Evolutionary conservation across 164 flowering plant species (phyloP).

Genomic region (Piper betle): DNA sequence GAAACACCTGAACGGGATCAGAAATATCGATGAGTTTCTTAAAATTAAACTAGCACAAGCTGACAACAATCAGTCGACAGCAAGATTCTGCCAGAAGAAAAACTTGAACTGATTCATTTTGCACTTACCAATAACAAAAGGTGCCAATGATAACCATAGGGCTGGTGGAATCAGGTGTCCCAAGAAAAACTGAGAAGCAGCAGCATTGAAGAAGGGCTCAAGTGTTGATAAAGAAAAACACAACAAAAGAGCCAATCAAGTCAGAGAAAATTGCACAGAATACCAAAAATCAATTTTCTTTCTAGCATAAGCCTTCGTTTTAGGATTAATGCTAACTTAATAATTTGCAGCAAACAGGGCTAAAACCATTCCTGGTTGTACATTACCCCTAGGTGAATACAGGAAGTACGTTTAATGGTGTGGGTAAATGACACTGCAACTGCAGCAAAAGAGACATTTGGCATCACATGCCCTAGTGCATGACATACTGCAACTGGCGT

Average conservation of each 20-base stretch:
- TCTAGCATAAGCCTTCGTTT: not conserved
- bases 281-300: no score
- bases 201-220: slow-evolving; percentile 59
- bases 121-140: slow-evolving; percentile 43
- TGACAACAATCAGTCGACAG: not conserved
- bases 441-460: slow-evolving; percentile 65
- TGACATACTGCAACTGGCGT: slow-evolving; percentile 58
- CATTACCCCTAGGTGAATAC: not conserved
- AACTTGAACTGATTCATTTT: not conserved
- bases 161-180: slow-evolving; percentile 51
- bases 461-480: slow-evolving; percentile 62
- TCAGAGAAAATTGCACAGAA: not conserved
- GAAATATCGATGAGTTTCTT: not conserved
- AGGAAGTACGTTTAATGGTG: slow-evolving; percentile 41
- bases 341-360: not conserved
- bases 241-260: not conserved
- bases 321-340: no score
- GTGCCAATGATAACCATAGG: slow-evolving; percentile 53
- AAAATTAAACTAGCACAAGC: not conserved
- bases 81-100: not conserved
- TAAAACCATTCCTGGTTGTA: no score
- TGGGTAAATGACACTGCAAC: slow-evolving; percentile 65
- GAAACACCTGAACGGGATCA: slow-evolving; percentile 41
- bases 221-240: slow-evolving; percentile 29
- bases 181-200: slow-evolving; percentile 54